phyloP scores from a whole-genome alignment of 1,284 basidiomycete species.

The Ustanciosporium gigantosporum region DNA sequence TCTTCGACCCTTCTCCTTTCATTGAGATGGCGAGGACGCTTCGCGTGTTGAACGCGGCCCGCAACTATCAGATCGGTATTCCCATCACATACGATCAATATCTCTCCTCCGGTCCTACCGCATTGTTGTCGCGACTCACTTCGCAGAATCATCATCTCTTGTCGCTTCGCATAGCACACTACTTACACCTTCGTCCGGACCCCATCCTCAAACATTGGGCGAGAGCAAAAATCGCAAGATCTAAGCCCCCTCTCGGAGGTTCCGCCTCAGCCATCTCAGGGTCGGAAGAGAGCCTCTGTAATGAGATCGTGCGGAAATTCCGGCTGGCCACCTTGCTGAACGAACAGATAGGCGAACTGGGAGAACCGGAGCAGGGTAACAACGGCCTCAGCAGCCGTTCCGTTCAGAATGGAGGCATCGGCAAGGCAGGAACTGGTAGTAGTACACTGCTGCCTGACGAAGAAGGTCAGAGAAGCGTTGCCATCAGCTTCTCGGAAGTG shows the following conservation, averaged over 20 bases:
- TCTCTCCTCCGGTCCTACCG: conserved; percentile 36
- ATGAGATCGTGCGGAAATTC: conserved; percentile 84
- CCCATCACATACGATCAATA: conserved; percentile 90
- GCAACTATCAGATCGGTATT: conserved; percentile 87
- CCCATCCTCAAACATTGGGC: conserved; percentile 95
- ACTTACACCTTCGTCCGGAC: conserved; percentile 79
- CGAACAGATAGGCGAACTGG: conserved; percentile 11
- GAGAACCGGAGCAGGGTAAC: not conserved
- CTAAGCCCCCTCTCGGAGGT: conserved; percentile 62
- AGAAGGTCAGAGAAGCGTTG: conserved; percentile 10
- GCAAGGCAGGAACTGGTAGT: not conserved
- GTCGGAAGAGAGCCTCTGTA: conserved; percentile 75
- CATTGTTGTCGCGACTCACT: conserved; percentile 80
- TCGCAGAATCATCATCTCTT: conserved; percentile 87
- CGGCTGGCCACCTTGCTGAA: conserved; percentile 65
- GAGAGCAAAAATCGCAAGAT: conserved; percentile 79
- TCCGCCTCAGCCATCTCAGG: conserved; percentile 16
- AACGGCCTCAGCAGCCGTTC: too few species aligned
- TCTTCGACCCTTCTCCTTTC: conserved; percentile 87
- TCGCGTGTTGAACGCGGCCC: conserved; percentile 91
- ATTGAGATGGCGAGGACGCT: conserved; percentile 86
- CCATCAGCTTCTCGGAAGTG: conserved; percentile 90
- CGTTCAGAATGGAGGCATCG: not conserved
- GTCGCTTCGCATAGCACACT: conserved; percentile 85
- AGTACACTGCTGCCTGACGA: not conserved